A percentile compares a stretch with the other conserved stretches of the same genome.
Conservation (phyloP, 768 basidiomycete genomes). For the Mycena galopus region DNA sequence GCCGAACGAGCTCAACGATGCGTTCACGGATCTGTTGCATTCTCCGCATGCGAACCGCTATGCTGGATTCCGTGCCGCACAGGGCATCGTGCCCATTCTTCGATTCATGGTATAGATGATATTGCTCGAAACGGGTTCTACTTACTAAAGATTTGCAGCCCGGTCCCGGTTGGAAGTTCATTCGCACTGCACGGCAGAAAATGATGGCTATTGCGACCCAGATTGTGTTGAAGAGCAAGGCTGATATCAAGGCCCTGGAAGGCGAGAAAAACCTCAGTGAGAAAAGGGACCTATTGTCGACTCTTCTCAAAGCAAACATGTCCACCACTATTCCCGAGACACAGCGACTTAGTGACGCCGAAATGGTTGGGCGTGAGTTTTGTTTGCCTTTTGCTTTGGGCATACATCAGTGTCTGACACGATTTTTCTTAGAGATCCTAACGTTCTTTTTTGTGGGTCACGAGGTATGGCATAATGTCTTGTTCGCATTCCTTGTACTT, state of each 20-base stretch:
- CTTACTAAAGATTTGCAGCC: neutral
- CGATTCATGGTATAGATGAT: conserved; percentile 38
- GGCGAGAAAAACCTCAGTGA: conserved; percentile 37
- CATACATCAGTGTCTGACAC: too few relatives aligned
- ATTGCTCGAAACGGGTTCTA: conserved; percentile 41
- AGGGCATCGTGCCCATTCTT: conserved; percentile 40
- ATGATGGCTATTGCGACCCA: conserved; percentile 55
- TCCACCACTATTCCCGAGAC: conserved; percentile 57
- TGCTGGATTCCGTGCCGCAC: conserved; percentile 35
- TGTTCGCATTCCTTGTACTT: too few relatives aligned
- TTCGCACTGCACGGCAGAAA: conserved; percentile 37
- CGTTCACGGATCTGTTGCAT: conserved; percentile 45
- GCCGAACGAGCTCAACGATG: conserved; percentile 46
- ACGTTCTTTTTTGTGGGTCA: too few relatives aligned
- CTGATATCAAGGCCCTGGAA: conserved; percentile 36
- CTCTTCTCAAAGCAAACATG: conserved; percentile 65
- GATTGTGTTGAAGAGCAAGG: conserved; percentile 55
- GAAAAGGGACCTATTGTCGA: conserved; percentile 60
- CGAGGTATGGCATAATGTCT: too few relatives aligned
- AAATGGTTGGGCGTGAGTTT: conserved; percentile 64
- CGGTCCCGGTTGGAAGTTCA: conserved; percentile 15
- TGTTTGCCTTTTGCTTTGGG: too few relatives aligned
- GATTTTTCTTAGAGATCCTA: too few relatives aligned
- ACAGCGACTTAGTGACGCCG: conserved; percentile 60
- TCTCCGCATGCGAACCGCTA: conserved; percentile 3